These are phyloP conservation scores for Dendrobium chrysotoxum DNA, from an alignment of 106 monocot species.

Conservation along the genomic window DNA sequence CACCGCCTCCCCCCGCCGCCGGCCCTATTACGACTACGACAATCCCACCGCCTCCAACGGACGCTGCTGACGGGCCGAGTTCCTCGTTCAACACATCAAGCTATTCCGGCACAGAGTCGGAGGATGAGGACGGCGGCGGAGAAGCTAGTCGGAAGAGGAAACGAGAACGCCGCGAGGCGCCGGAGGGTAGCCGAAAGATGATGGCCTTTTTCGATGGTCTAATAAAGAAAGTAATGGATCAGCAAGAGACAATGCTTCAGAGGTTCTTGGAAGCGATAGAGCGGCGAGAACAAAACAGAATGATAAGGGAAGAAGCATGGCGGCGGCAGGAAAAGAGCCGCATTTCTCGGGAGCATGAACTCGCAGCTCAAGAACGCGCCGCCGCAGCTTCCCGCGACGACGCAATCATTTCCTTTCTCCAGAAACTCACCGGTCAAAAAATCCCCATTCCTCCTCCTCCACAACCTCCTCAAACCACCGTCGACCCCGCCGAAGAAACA, in stretches of 20 bases:
- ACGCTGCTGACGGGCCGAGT: constrained; percentile 11
- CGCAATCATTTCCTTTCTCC: constrained; percentile 55
- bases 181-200: constrained; percentile 27
- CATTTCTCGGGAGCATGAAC: constrained; percentile 53
- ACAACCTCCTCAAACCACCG: not conserved
- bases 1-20: not conserved
- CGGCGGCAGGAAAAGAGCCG: constrained; percentile 66
- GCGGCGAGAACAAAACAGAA: constrained; percentile 61
- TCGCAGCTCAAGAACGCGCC: constrained; percentile 53
- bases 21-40: not conserved
- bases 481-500: not conserved
- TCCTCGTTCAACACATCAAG: constrained; percentile 37
- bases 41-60: constrained; percentile 5
- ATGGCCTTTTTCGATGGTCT: constrained; percentile 60
- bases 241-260: constrained; percentile 74
- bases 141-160: constrained; percentile 15
- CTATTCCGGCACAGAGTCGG: constrained; percentile 21
- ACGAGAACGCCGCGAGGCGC: constrained; percentile 1
- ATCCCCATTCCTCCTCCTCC: constrained; percentile 11
- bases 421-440: constrained; percentile 51
- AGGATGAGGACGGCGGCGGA: constrained; percentile 21
- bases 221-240: constrained; percentile 68
- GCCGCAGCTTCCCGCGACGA: constrained; percentile 46
- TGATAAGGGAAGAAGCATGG: constrained; percentile 79
- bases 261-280: constrained; percentile 65